Evolutionary conservation across 768 basidiomycete genomes (phyloP).

Genomic region (Boletus huronensis): DNA sequence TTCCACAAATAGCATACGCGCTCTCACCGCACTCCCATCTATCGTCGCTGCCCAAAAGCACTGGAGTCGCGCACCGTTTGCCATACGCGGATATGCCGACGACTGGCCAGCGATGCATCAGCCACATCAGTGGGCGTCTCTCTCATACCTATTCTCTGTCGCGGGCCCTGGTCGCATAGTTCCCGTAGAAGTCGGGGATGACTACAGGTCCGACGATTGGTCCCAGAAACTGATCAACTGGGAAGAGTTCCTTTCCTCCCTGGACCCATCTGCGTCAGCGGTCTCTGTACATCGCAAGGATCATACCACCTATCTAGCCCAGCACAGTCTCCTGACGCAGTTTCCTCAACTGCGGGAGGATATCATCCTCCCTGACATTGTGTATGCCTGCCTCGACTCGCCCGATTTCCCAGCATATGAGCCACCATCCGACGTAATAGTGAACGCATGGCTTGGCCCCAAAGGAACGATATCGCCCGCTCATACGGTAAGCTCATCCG

Average conservation of each 20-base stretch:
- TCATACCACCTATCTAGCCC: constrained; percentile 76
- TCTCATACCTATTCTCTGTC: constrained; percentile 61
- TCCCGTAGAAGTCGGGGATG: constrained; percentile 84
- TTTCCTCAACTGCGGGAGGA: constrained; percentile 77
- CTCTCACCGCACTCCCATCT: constrained; percentile 50
- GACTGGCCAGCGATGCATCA: constrained; percentile 78
- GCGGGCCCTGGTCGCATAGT: constrained; percentile 82
- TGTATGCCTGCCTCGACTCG: constrained; percentile 58
- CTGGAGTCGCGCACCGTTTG: constrained; percentile 58
- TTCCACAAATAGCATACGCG: constrained; percentile 34
- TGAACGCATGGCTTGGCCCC: constrained; percentile 85
- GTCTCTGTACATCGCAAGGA: constrained; percentile 9
- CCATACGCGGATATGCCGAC: constrained; percentile 57
- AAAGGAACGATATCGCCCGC: constrained; percentile 80
- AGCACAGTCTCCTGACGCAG: constrained; percentile 81
- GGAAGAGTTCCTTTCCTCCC: constrained; percentile 63
- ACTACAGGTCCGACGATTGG: constrained; percentile 83
- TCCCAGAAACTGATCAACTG: constrained; percentile 74
- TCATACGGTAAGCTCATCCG: constrained; percentile 63
- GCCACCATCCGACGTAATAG: constrained; percentile 61
- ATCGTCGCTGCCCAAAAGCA: constrained; percentile 49
- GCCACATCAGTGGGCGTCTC: constrained; percentile 62
- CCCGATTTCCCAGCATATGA: constrained; percentile 49
- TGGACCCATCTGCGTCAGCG: constrained; percentile 29
- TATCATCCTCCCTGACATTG: constrained; percentile 84